Percentiles rank a stretch among this genome's conserved stretches.
These are phyloP conservation scores for Calonectria henricotiae DNA, from an alignment of 2,329 filamentous ascomycete genomes.

Conservation along the genomic window DNA sequence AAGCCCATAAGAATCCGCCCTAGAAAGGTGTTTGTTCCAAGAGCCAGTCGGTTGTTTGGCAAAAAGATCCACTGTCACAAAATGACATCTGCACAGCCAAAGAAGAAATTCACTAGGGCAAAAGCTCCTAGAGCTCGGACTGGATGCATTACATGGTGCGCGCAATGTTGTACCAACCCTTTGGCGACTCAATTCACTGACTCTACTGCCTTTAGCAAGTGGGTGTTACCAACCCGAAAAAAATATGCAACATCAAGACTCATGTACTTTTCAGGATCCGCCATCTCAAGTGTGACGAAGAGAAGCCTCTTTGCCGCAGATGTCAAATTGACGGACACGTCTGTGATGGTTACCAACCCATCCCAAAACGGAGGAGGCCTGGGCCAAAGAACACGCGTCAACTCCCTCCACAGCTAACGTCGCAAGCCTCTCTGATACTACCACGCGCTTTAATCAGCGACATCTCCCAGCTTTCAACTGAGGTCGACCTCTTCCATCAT, in stretches of 20 bases:
- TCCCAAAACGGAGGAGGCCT: not conserved
- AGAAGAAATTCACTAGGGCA: constrained; percentile 3
- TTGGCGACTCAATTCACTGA: not conserved
- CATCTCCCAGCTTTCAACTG: not conserved
- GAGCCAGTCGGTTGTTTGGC: no score
- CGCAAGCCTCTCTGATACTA: not conserved
- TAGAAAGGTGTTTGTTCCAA: no score
- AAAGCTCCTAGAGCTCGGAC: constrained; percentile 1
- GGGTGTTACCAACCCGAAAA: not conserved
- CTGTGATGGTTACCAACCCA: constrained; percentile 13
- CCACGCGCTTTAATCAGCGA: not conserved
- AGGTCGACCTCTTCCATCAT: constrained; percentile 9
- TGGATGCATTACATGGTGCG: constrained; percentile 24
- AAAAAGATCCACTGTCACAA: not conserved
- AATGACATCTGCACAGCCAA: not conserved
- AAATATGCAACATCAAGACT: not conserved
- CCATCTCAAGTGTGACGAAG: constrained; percentile 26
- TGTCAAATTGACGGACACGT: not conserved
- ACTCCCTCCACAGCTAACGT: not conserved
- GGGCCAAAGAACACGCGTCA: not conserved
- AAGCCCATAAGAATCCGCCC: no score
- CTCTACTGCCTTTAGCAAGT: not conserved
- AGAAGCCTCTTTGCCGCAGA: constrained; percentile 5
- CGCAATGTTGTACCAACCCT: no score
- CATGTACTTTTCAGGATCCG: not conserved